A percentile compares a stretch with the other conserved stretches of the same genome.
Conservation (phyloP, 768 basidiomycete genomes). For the Hygrocybe punicea region DNA sequence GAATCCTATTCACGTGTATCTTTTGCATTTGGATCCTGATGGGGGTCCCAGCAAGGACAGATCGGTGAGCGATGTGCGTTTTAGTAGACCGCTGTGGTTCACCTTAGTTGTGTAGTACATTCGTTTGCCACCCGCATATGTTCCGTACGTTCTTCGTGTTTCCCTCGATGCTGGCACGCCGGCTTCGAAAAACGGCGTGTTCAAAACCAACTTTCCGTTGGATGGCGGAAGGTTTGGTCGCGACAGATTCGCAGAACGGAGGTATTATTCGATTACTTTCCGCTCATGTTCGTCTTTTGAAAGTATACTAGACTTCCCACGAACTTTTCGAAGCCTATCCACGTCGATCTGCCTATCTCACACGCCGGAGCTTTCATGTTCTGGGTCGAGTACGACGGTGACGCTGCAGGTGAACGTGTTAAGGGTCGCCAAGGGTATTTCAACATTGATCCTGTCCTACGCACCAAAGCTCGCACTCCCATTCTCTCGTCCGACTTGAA, state of each 20-base stretch:
- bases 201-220: constrained; percentile 95
- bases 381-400: constrained; percentile 87
- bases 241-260: constrained; percentile 67
- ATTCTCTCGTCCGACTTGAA: constrained; percentile 60
- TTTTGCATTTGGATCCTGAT: constrained; percentile 81
- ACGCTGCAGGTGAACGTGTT: constrained; percentile 53
- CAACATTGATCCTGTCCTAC: constrained; percentile 90
- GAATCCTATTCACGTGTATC: constrained; percentile 74
- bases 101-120: constrained; percentile 63
- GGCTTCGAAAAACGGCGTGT: constrained; percentile 83
- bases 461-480: constrained; percentile 63
- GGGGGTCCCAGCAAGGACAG: constrained; percentile 86
- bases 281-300: not conserved
- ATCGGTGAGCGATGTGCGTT: constrained; percentile 52
- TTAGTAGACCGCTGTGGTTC: constrained; percentile 9
- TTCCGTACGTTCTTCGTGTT: constrained; percentile 88
- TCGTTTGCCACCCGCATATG: constrained; percentile 86
- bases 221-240: constrained; percentile 86
- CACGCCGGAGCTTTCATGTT: constrained; percentile 95
- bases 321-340: constrained; percentile 86
- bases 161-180: constrained; percentile 90
- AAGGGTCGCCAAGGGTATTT: constrained; percentile 91
- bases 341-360: constrained; percentile 92
- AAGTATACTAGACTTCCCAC: constrained; percentile 62
- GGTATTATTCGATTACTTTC: constrained; percentile 40